phyloP scores from a whole-genome alignment of 2,329 filamentous ascomycete genomes.

The Sphaerostilbella broomeana region DNA sequence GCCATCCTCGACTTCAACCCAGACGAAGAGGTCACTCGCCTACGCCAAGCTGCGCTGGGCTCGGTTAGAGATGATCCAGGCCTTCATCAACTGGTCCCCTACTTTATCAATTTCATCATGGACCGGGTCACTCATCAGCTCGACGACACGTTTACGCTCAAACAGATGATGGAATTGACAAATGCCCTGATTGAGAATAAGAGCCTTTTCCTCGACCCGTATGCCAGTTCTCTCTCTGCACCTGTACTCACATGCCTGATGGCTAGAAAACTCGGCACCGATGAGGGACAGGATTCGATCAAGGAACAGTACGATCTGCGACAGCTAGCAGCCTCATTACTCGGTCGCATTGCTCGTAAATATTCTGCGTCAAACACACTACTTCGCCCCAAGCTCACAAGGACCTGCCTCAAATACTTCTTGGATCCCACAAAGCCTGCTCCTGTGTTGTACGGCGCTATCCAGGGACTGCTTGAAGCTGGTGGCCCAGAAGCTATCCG shows the following conservation, averaged over 20 bases:
- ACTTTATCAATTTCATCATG: conserved; percentile 92
- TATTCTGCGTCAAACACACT: conserved; percentile 76
- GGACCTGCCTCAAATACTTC: conserved; percentile 90
- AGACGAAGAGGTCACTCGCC: conserved; percentile 64
- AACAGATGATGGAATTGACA: conserved; percentile 87
- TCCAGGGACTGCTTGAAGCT: conserved; percentile 71
- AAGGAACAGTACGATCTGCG: conserved; percentile 71
- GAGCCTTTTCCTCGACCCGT: conserved; percentile 63
- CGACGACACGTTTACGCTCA: conserved; percentile 81
- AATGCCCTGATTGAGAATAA: conserved; percentile 78
- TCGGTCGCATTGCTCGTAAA: conserved; percentile 71
- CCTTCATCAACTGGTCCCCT: conserved; percentile 89
- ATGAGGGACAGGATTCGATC: conserved; percentile 44
- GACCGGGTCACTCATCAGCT: conserved; percentile 93
- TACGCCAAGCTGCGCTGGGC: conserved; percentile 77
- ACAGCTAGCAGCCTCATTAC: conserved; percentile 74
- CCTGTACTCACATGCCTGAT: conserved; percentile 88
- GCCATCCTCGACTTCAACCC: conserved; percentile 84
- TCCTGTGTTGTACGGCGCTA: conserved; percentile 80
- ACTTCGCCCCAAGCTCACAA: conserved; percentile 78
- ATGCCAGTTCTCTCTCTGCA: conserved; percentile 63
- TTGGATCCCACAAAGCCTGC: conserved; percentile 79
- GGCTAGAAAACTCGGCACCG: conserved; percentile 62
- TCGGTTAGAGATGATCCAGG: conserved; percentile 85
- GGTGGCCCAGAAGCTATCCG: conserved; percentile 59